These are phyloP conservation scores for Mucuna pruriens DNA, from an alignment of 306 rosid species.

Conservation along the genomic window DNA sequence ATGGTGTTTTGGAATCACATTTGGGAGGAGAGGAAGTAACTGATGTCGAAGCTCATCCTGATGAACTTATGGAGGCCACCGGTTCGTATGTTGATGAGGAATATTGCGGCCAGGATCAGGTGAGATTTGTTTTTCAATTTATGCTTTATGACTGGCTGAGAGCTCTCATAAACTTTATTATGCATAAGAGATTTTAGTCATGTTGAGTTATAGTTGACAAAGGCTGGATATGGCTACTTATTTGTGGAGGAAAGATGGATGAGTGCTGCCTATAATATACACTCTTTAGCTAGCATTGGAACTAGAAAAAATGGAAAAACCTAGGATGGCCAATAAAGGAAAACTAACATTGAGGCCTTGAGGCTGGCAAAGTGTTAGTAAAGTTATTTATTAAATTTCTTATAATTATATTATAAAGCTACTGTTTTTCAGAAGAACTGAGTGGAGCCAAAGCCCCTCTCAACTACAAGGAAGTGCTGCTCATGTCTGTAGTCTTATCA, in stretches of 20 bases:
- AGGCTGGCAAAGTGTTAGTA: background rate
- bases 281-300: background rate
- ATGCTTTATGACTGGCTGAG: constrained; percentile 6
- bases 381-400: background rate
- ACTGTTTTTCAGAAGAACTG: background rate
- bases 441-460: background rate
- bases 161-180: constrained; percentile 13
- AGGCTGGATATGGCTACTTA: background rate
- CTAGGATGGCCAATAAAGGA: background rate
- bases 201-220: background rate
- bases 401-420: background rate
- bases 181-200: constrained; percentile 23
- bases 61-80: constrained; percentile 46
- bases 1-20: constrained; percentile 63
- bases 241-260: constrained; percentile 10
- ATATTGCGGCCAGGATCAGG: constrained; percentile 57
- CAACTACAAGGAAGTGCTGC: background rate
- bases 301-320: background rate
- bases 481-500: background rate
- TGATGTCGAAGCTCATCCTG: constrained; percentile 43
- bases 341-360: background rate
- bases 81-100: constrained; percentile 57
- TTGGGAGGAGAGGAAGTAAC: constrained; percentile 48
- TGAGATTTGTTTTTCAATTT: constrained; percentile 22
- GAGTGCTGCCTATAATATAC: background rate